Evolutionary conservation across 2,329 filamentous ascomycete species (phyloP).

Genomic region (Thielaviopsis populi): DNA sequence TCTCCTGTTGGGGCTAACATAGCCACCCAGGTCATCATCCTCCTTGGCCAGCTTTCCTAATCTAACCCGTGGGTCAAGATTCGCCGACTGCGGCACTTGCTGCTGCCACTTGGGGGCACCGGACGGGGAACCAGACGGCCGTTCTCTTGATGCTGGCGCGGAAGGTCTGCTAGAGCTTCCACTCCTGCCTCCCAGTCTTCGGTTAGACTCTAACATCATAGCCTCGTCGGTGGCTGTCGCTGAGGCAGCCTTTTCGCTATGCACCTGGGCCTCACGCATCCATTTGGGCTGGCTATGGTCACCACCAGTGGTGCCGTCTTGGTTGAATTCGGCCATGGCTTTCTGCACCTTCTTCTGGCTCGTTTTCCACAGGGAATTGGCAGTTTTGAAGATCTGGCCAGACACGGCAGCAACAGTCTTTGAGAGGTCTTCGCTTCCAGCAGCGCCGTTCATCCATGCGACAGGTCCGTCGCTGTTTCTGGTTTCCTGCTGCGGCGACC

Average conservation of each 20-base stretch:
- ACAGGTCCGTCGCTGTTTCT: constrained; percentile 25
- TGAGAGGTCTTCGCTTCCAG: constrained; percentile 48
- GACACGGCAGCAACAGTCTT: constrained; percentile 73
- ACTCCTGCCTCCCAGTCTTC: constrained; percentile 30
- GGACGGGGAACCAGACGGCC: constrained; percentile 31
- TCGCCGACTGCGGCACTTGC: constrained; percentile 28
- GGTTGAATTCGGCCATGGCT: constrained; percentile 73
- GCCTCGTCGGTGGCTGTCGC: constrained; percentile 52
- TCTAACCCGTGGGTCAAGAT: constrained; percentile 28
- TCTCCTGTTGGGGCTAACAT: constrained; percentile 72
- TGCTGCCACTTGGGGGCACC: constrained; percentile 36
- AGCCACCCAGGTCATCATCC: constrained; percentile 67
- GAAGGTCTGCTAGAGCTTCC: constrained; percentile 8
- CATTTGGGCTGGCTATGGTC: constrained; percentile 80
- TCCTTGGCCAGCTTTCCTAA: constrained; percentile 61
- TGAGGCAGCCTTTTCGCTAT: constrained; percentile 22
- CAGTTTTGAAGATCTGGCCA: constrained; percentile 76
- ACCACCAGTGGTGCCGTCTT: constrained; percentile 31
- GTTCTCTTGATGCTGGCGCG: background rate
- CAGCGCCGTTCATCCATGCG: constrained; percentile 48
- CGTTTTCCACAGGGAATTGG: constrained; percentile 88
- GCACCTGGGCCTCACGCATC: constrained; percentile 64
- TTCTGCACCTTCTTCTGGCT: constrained; percentile 86
- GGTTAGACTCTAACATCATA: constrained; percentile 58
- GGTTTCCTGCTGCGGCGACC: constrained; percentile 16